Evolutionary conservation across 2,329 filamentous ascomycete genomes (phyloP), one percentile per base, ranked within the genome.

Genomic region (Catunica adiposa): DNA sequence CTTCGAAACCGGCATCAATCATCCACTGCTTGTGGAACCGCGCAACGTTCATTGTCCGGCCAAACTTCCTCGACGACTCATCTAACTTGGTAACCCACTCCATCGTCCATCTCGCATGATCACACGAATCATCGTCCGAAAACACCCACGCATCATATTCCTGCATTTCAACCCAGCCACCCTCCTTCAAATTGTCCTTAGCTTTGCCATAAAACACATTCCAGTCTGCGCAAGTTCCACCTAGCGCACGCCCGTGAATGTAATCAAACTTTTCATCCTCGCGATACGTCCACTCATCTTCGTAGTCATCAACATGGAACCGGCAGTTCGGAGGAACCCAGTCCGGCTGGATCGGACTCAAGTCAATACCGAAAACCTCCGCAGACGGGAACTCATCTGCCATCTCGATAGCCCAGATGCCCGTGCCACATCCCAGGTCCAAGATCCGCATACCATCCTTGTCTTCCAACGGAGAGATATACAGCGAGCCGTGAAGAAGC

Each of bases 301-400:
- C 78, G 37, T 77, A 75, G 62, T 85, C 80, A 62, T 85, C 81
- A 37, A 84, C 74, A 56, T 81, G 71, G 61, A 84, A 84, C 56
- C 75, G 72, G 58, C 80, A 77, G 61, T 84, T 84, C 26, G 71
- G 69, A 1, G 79, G 79, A 2, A 82, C 73, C 67, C 73, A 75
- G 26, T 69, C 69, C 1, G 77, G 76, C 62, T 81, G 77, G 42
- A 80, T 79, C 1, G 77, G 77, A 11, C 74, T 77, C 1, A 82
- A 69, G 62, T 81, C 78, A 4, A 76, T 71, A 9, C 77, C 78
- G 20, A 69, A 62, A 8, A 71, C 66, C 4, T 61, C 59, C 0
- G 68, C 63, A 2, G 60, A 59, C 2, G 69, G 66, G 58, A 66
- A 70, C 59, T 70, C 63, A 59, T 76, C 73, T 61, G 75, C 76